Base-by-base conservation (phyloP, 768 basidiomycete species). In the Mycena vitilis region DNA sequence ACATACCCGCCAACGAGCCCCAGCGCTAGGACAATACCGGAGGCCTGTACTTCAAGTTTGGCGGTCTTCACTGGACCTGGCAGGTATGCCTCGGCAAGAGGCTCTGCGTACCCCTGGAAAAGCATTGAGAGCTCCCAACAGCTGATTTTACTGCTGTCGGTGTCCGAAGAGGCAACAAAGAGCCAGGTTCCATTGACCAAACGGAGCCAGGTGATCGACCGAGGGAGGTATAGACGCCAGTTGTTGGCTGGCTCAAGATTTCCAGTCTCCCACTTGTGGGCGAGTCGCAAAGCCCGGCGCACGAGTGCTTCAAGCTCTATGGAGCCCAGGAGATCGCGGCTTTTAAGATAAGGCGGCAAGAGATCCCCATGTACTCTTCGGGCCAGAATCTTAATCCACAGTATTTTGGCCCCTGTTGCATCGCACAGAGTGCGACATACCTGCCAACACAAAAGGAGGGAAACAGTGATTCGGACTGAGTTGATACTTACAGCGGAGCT, bases 151-250 rank as follows among this genome's bases (percentile, higher is more conserved):
- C 66, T 71, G 45, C 48, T 40, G 20, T 56, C 2, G 23, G 51
- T 52, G 57, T 71, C 66, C 10, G 70, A 71, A 9, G 70, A 63
- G 13, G 66, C 61, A 1, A 66, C 63, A 20, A 65, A 65, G 4
- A 65, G 47, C 63, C 63, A 66, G 22, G 12, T 40, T 22, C 65
- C 58, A 10, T 37, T 12, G 16, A 66, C 65, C 13, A 70, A 42
- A 45, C 65, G 69, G 5, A 70, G 65, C 69, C 70, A 71, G 10
- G 70, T 71, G 7, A 71, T 60, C 5, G 49, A 68, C 22, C 58
- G 70, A 5, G 63, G 63, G 8, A 69, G 55, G 45, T 60, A 11
- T n/a, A 63, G 62, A 20, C 54, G 34, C 42, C 45, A 55, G 15
- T 36, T 23, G 13, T 13, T 8, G 15, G 23, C 30, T 2, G 44